A percentile compares a stretch with the other conserved stretches of the same genome.
Evolutionary conservation across 352 stramenopile species (phyloP).

Genomic region (Globisporangium emineosum): DNA sequence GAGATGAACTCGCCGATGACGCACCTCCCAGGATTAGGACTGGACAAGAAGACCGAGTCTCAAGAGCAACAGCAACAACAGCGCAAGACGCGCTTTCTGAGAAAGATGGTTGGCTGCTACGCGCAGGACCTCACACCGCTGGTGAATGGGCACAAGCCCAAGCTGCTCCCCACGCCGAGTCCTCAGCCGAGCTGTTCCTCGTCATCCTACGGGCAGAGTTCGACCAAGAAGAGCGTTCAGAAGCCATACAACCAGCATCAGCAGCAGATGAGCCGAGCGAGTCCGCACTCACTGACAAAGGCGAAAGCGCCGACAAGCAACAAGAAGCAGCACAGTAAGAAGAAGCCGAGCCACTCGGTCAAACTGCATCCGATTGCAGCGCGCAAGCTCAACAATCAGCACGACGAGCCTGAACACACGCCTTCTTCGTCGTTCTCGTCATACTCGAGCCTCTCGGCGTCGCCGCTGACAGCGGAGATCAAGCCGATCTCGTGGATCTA

Average conservation of each 20-base stretch:
- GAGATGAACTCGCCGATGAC: background rate
- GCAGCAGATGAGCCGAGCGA: background rate
- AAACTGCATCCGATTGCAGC: constrained; percentile 26
- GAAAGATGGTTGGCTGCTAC: constrained; percentile 48
- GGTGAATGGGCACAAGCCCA: constrained; percentile 46
- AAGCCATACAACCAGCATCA: constrained; percentile 6
- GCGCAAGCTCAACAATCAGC: constrained; percentile 28
- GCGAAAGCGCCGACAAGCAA: background rate
- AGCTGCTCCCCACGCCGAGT: constrained; percentile 33
- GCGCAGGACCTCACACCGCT: constrained; percentile 62
- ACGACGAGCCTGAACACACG: constrained; percentile 14
- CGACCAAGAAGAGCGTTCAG: background rate
- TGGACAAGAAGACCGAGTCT: background rate
- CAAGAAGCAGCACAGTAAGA: constrained; percentile 17
- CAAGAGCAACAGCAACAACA: constrained; percentile 26
- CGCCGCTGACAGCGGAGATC: constrained; percentile 59
- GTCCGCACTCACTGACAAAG: background rate
- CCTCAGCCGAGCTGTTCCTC: background rate
- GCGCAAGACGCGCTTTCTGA: constrained; percentile 19
- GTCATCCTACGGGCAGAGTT: background rate
- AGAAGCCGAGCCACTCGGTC: constrained; percentile 9
- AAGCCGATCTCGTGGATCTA: constrained; percentile 55
- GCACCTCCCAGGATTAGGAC: constrained; percentile 1
- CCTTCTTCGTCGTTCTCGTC: constrained; percentile 1
- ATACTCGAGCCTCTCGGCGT: constrained; percentile 5